Percentiles rank a stretch among this genome's conserved stretches.
These are phyloP conservation scores for Rubroboletus pulcherrimus DNA, from an alignment of 768 basidiomycete species.

Conservation along the genomic window DNA sequence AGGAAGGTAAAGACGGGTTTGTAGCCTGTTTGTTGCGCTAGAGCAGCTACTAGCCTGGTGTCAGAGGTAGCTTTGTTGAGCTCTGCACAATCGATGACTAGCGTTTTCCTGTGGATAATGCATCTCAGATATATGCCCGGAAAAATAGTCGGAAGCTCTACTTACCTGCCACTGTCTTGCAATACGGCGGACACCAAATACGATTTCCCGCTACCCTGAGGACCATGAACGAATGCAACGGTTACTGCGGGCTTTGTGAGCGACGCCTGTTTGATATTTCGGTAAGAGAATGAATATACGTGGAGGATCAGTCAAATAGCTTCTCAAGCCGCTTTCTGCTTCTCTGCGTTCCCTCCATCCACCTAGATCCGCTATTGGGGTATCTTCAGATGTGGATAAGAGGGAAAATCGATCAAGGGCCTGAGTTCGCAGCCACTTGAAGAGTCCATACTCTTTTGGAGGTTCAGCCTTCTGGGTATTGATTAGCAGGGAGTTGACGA, in stretches of 20 bases:
- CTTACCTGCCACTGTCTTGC: slow-evolving; percentile 50
- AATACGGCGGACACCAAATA: slow-evolving; percentile 54
- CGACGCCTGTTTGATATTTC: background rate
- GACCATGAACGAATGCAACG: slow-evolving; percentile 75
- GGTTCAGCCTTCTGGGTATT: background rate
- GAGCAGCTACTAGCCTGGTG: slow-evolving; percentile 54
- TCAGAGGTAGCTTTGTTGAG: slow-evolving; percentile 71
- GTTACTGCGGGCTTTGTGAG: slow-evolving; percentile 45
- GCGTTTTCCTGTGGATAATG: slow-evolving; percentile 46
- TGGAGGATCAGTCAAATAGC: slow-evolving; percentile 77
- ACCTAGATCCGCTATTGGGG: slow-evolving; percentile 29
- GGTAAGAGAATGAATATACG: slow-evolving; percentile 38
- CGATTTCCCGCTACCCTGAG: slow-evolving; percentile 79
- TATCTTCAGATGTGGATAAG: slow-evolving; percentile 18
- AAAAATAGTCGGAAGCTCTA: background rate
- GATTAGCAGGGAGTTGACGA: slow-evolving; percentile 12
- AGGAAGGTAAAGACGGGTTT: slow-evolving; percentile 87
- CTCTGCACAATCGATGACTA: slow-evolving; percentile 82
- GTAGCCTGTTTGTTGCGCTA: slow-evolving; percentile 85
- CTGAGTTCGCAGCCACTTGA: slow-evolving; percentile 70
- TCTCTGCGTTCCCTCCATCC: slow-evolving; percentile 86
- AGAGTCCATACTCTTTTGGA: slow-evolving; percentile 59
- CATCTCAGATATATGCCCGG: background rate
- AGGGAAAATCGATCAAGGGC: slow-evolving; percentile 51
- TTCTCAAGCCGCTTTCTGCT: slow-evolving; percentile 61